Conservation (phyloP, 768 basidiomycete genomes). For the Mycena venus region DNA sequence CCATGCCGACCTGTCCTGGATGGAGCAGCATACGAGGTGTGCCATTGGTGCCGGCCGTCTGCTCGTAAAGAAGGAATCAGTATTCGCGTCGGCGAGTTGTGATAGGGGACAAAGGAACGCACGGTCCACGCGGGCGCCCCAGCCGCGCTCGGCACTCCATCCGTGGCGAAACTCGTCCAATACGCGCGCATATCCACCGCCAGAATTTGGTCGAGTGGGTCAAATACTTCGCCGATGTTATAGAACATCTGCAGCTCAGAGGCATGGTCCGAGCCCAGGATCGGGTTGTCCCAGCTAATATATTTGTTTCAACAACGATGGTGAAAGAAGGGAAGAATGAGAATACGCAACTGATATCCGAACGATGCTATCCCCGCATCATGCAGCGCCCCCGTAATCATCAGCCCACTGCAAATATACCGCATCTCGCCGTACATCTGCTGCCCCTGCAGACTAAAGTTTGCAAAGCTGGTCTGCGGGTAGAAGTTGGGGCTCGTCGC, state of each 20-base stretch:
- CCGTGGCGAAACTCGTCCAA: neutral
- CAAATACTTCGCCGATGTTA: neutral
- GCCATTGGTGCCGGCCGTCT: neutral
- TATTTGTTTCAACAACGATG: neutral
- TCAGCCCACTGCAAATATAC: slow-evolving; percentile 3
- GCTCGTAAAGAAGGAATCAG: neutral
- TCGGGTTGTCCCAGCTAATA: neutral
- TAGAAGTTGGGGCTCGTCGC: neutral
- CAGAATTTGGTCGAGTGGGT: neutral
- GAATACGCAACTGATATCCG: neutral
- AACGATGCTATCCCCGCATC: neutral
- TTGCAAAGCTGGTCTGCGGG: neutral
- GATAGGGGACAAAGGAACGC: neutral
- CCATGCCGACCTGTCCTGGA: neutral
- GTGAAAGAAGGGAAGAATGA: neutral
- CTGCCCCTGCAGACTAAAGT: slow-evolving; percentile 11
- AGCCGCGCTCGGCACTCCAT: neutral
- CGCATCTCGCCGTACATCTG: slow-evolving; percentile 25
- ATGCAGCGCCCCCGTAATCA: neutral
- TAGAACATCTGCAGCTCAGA: neutral
- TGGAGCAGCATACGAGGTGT: neutral
- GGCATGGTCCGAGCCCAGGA: neutral
- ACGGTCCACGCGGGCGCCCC: neutral
- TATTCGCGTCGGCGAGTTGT: neutral
- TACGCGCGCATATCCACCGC: neutral